Base-by-base conservation (phyloP, 352 stramenopile species). In the Pythium phragmiticola region DNA sequence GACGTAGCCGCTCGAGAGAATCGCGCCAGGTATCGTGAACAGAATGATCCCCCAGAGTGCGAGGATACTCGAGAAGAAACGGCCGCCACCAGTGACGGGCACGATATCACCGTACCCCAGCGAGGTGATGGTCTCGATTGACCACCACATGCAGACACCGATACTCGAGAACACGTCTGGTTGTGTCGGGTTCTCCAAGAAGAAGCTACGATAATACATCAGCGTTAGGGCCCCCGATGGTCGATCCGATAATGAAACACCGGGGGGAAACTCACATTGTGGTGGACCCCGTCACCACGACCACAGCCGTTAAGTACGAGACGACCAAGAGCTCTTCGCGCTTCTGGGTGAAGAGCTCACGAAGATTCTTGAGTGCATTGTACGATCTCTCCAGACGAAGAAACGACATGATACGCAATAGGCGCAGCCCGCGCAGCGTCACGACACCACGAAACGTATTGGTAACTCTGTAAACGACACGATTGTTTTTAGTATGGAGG, bases 41-140 rank as follows among this genome's bases (percentile, higher is more conserved):
- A 94, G 59, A 46, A 94, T 90, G 56, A 92, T 94, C n/a, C 86
- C 86, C 82, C 81, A 94, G 7, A 94, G 64, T 13, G 86, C 86
- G 19, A 94, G 67, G 37, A 92, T 66, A 5, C 78, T 87, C 21
- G 80, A 90, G 64, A 94, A 94, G 42, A 82, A 73, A 8, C 84
- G 82, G 2, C 84, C 86, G 16, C 55, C 70, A 37, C 68, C 67
- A 3, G 86, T 93, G 55, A 94, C 71, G 0, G 86, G 86, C 7
- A 93, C 84, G n/a, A 92, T 93, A 53, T 94, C 82, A 11, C 84
- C 84, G 43, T 94, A 94, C 41, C 86, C 86, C n/a, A 94, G 80
- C 45, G 86, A 93, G 14, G 86, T 94, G 65, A 94, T 92, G 8
- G 86, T 94, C 50, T 90, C 77, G 4, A 94, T 86, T 0, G 77